These are phyloP conservation scores for Candida boleticola DNA, from an alignment of 805 yeast genomes.

Conservation along the genomic window DNA sequence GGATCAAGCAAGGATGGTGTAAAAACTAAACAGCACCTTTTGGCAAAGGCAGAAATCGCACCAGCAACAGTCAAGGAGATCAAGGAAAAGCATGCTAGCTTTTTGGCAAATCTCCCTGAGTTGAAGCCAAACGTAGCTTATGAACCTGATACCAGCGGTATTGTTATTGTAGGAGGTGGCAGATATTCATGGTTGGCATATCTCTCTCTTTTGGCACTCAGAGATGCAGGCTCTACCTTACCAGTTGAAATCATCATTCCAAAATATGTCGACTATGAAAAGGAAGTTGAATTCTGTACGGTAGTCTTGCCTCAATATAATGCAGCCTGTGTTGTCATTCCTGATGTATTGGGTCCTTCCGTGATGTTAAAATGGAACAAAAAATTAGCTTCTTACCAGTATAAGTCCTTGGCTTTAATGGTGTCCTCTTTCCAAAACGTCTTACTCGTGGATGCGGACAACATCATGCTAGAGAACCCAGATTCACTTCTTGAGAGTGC, in stretches of 20 bases:
- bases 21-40: conserved; percentile 22
- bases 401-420: conserved; percentile 54
- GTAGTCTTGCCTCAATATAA: conserved; percentile 57
- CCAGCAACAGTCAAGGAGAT: conserved; percentile 21
- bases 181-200: conserved; percentile 36
- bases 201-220: conserved; percentile 26
- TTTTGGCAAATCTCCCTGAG: conserved; percentile 22
- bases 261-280: conserved; percentile 28
- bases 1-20: conserved; percentile 15
- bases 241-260: conserved; percentile 42
- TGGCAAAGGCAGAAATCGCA: conserved; percentile 24
- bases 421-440: conserved; percentile 34
- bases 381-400: conserved; percentile 62
- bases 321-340: conserved; percentile 62
- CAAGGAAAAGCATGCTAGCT: conserved; percentile 18
- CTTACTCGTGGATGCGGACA: conserved; percentile 35
- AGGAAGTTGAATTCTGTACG: conserved; percentile 47
- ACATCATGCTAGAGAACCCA: conserved; percentile 28
- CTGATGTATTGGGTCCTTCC: conserved; percentile 50
- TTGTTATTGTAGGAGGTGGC: conserved; percentile 36
- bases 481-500: conserved; percentile 28
- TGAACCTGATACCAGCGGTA: conserved; percentile 24
- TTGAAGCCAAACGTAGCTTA: conserved; percentile 16
- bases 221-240: conserved; percentile 36
- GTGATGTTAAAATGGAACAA: conserved; percentile 34